These are phyloP conservation scores for Pseudonitzschia multistriata DNA, from an alignment of 108 stramenopile species.

Conservation along the genomic window DNA sequence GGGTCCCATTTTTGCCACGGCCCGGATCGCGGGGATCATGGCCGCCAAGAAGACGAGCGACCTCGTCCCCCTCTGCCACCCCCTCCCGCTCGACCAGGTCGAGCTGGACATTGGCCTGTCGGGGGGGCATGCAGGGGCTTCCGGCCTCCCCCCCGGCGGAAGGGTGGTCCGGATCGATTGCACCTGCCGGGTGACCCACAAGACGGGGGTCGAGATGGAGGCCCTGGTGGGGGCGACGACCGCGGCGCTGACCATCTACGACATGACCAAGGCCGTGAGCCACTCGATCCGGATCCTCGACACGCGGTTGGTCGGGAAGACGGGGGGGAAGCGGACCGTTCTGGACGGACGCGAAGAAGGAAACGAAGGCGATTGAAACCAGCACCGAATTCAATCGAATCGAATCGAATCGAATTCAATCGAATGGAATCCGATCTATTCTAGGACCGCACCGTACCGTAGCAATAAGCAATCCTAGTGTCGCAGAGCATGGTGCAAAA, in stretches of 20 bases:
- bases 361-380: not conserved
- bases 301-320: conserved; percentile 70
- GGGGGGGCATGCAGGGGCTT: conserved; percentile 7
- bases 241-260: conserved; percentile 93
- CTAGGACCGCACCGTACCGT: no score
- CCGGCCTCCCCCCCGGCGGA: not conserved
- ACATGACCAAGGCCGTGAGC: conserved; percentile 96
- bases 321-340: conserved; percentile 76
- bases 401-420: no score
- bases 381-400: no score
- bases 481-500: no score
- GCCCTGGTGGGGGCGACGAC: conserved; percentile 88
- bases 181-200: conserved; percentile 81
- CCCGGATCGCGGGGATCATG: conserved; percentile 85
- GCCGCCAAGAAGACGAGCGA: conserved; percentile 83
- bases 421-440: no score
- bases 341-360: conserved; percentile 3
- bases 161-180: conserved; percentile 66
- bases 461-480: no score
- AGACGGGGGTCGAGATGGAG: conserved; percentile 99
- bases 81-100: conserved; percentile 73
- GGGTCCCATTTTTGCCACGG: conserved; percentile 82
- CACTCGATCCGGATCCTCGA: conserved; percentile 82
- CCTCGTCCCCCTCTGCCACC: conserved; percentile 86
- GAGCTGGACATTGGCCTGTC: conserved; percentile 50